These are phyloP conservation scores for Odonthalia washingtoniensis DNA, from an alignment of 31 red algal species.

Conservation along the genomic window DNA sequence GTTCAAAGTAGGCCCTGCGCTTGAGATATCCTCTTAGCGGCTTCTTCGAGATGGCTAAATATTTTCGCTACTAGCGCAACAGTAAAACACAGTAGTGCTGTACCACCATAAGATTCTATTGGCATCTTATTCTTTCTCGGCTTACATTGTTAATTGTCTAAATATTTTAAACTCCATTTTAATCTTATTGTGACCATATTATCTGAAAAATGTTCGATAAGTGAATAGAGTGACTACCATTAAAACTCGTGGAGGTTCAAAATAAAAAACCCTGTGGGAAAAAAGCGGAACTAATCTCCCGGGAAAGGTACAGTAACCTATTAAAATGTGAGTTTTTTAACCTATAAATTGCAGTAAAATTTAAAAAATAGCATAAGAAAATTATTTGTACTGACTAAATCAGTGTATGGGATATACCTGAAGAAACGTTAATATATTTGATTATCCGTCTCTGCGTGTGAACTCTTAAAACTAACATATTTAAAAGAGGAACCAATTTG, in stretches of 20 bases:
- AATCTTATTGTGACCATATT: too few relatives aligned
- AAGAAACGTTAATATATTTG: too few relatives aligned
- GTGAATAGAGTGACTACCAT: too few relatives aligned
- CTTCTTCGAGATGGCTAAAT: not conserved
- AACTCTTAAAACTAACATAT: not conserved
- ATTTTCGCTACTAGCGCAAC: not conserved
- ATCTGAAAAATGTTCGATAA: too few relatives aligned
- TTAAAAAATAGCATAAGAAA: not conserved
- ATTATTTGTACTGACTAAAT: not conserved
- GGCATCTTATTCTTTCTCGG: not conserved
- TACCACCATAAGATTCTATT: too few relatives aligned
- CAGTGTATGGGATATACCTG: not conserved
- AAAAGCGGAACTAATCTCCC: too few relatives aligned
- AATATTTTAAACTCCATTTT: too few relatives aligned
- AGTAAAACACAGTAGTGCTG: too few relatives aligned
- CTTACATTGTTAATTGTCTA: too few relatives aligned
- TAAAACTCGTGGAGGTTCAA: too few relatives aligned
- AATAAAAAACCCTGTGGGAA: too few relatives aligned
- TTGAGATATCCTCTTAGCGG: not conserved
- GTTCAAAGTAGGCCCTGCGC: not conserved
- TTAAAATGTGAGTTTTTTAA: not conserved
- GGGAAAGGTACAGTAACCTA: not conserved
- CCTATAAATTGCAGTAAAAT: not conserved
- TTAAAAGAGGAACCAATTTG: not conserved
- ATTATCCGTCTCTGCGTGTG: too few relatives aligned